Percentiles rank a stretch among this genome's conserved stretches.
These are phyloP conservation scores for Penicillium desertorum DNA, from an alignment of 495 filamentous ascomycete genomes.

Conservation along the genomic window DNA sequence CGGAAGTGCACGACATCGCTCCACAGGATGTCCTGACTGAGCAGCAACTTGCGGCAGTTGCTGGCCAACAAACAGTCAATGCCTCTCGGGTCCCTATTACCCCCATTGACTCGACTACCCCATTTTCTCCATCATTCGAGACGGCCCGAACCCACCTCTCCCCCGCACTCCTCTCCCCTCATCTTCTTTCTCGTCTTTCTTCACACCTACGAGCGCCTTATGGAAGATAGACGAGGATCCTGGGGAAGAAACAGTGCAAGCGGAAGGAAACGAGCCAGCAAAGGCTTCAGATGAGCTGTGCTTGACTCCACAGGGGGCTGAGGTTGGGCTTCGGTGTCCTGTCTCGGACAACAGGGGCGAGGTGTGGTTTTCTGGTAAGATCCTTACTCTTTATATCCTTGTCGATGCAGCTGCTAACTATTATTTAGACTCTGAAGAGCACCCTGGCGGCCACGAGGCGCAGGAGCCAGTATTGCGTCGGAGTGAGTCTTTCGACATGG, in stretches of 20 bases:
- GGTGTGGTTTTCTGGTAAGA: slow-evolving; percentile 6
- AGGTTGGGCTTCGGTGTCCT: neutral
- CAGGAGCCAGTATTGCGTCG: neutral
- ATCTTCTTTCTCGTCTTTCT: neutral
- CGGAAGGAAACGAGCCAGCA: neutral
- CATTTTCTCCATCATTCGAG: neutral
- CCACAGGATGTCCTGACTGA: neutral
- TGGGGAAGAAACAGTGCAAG: neutral
- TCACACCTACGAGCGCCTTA: neutral
- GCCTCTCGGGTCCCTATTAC: neutral
- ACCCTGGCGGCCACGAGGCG: neutral
- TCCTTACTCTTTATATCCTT: neutral
- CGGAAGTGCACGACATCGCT: neutral
- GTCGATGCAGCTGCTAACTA: neutral
- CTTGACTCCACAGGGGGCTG: neutral
- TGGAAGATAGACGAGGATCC: neutral
- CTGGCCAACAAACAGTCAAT: neutral
- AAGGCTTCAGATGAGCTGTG: neutral
- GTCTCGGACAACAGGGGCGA: neutral
- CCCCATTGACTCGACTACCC: neutral
- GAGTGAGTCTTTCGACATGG: neutral
- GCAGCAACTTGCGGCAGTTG: neutral
- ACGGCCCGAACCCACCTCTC: slow-evolving; percentile 8
- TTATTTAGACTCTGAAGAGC: slow-evolving; percentile 5
- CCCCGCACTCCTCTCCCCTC: neutral